phyloP scores from a whole-genome alignment of 306 rosid species.

The Adenanthera pavonina region DNA sequence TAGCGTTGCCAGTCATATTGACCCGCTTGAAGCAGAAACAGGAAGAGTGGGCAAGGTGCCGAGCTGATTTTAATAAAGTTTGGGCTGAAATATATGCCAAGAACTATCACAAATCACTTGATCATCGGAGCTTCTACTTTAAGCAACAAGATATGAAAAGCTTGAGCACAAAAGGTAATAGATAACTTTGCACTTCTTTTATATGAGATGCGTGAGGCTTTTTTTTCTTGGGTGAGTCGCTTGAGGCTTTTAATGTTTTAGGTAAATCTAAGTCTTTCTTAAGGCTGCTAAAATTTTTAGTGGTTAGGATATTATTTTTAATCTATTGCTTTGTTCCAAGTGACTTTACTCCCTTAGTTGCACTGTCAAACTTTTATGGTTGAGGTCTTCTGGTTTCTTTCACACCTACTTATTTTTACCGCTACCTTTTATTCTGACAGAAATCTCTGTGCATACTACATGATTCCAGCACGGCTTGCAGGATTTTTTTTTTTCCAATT shows the following conservation, averaged over 20 bases:
- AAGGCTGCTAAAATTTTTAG: not conserved
- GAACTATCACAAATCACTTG: constrained; percentile 97
- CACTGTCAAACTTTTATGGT: not conserved
- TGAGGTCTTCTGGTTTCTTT: constrained; percentile 5
- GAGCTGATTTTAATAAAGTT: constrained; percentile 83
- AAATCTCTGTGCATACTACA: constrained; percentile 16
- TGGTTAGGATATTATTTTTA: constrained; percentile 2
- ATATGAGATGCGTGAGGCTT: constrained; percentile 21
- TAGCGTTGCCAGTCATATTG: constrained; percentile 88
- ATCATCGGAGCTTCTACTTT: constrained; percentile 98
- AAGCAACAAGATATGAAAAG: constrained; percentile 95
- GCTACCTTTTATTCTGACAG: constrained; percentile 12
- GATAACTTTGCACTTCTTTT: constrained; percentile 17
- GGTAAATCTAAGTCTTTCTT: not conserved
- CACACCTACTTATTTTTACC: not conserved
- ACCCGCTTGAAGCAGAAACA: constrained; percentile 97
- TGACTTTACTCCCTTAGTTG: not conserved
- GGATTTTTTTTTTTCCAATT: not conserved
- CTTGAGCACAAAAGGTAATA: constrained; percentile 90
- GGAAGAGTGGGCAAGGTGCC: constrained; percentile 95
- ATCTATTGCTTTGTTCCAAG: not conserved
- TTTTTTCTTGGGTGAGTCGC: not conserved
- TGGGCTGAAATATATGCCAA: constrained; percentile 96
- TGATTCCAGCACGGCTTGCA: constrained; percentile 2
- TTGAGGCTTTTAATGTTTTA: constrained; percentile 15